Conservation (phyloP, 1,139 yeast genomes). For the Meyerozyma sp. region DNA sequence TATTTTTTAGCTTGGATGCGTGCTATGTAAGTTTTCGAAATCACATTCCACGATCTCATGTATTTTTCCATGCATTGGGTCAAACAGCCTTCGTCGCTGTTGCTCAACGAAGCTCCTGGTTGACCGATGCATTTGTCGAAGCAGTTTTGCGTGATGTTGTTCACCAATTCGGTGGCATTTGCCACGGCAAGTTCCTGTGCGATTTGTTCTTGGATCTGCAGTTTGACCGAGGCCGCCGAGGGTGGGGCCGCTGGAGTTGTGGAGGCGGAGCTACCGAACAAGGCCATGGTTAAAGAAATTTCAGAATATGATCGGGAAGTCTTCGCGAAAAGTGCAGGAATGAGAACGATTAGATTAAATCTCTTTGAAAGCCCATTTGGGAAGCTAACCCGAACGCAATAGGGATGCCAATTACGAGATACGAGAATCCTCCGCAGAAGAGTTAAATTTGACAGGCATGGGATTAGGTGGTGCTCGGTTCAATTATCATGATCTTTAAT, state of each 20-base stretch:
- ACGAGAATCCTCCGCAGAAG: too few relatives aligned
- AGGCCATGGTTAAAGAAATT: slow-evolving; percentile 18
- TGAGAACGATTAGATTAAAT: too few relatives aligned
- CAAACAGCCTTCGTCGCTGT: slow-evolving; percentile 47
- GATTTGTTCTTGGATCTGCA: slow-evolving; percentile 66
- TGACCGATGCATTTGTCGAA: slow-evolving; percentile 66
- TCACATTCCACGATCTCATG: slow-evolving; percentile 86
- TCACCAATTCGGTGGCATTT: slow-evolving; percentile 82
- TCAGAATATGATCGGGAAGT: neutral
- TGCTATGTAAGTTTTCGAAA: slow-evolving; percentile 69
- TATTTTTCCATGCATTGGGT: slow-evolving; percentile 79
- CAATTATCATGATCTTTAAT: too few relatives aligned
- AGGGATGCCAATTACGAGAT: too few relatives aligned
- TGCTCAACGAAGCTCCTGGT: slow-evolving; percentile 42
- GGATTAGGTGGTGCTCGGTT: too few relatives aligned
- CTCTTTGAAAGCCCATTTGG: too few relatives aligned
- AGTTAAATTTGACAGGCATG: too few relatives aligned
- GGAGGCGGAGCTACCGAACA: slow-evolving; percentile 23
- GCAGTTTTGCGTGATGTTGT: slow-evolving; percentile 84
- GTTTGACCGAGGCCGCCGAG: slow-evolving; percentile 34
- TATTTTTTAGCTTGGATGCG: slow-evolving; percentile 48
- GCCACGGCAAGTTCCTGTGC: slow-evolving; percentile 82
- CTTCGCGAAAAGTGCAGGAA: neutral
- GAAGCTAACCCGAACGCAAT: too few relatives aligned
- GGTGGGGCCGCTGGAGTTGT: slow-evolving; percentile 13